Evolutionary conservation across 2,329 filamentous ascomycete species (phyloP).

Genomic region (Alternaria gaisen): DNA sequence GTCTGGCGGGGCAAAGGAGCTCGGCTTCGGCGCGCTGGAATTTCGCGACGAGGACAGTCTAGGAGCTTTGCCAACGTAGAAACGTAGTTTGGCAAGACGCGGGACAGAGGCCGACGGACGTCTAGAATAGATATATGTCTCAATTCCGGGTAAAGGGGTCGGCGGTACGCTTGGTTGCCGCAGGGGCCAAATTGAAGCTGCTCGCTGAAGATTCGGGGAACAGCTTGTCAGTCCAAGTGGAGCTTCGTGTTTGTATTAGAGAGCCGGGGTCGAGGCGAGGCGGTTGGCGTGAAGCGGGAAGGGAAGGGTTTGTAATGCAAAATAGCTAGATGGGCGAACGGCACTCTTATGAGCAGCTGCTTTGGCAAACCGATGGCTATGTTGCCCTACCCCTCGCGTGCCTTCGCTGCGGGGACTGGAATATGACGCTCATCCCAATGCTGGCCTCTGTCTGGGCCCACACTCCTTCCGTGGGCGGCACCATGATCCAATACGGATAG

Average conservation of each 20-base stretch:
- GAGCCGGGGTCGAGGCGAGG: conserved; percentile 1
- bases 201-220: conserved; percentile 36
- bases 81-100: conserved; percentile 11
- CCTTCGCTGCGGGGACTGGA: conserved; percentile 44
- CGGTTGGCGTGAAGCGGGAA: not conserved
- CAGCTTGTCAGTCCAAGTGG: conserved; percentile 36
- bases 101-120: conserved; percentile 12
- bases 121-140: conserved; percentile 34
- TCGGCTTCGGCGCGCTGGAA: conserved; percentile 20
- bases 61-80: conserved; percentile 1
- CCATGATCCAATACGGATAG: conserved; percentile 29
- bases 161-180: conserved; percentile 41
- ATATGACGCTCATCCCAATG: conserved; percentile 38
- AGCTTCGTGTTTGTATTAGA: conserved; percentile 22
- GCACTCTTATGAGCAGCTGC: conserved; percentile 28
- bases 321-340: conserved; percentile 25
- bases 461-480: conserved; percentile 21
- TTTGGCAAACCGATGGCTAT: conserved; percentile 16
- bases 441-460: conserved; percentile 44
- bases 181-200: conserved; percentile 37
- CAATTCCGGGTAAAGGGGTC: conserved; percentile 51
- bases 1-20: conserved; percentile 14
- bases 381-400: conserved; percentile 38
- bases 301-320: conserved; percentile 10
- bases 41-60: conserved; percentile 11